Base-by-base conservation (phyloP, 306 rosid genomes). In the Vigna reflexopilosa region DNA sequence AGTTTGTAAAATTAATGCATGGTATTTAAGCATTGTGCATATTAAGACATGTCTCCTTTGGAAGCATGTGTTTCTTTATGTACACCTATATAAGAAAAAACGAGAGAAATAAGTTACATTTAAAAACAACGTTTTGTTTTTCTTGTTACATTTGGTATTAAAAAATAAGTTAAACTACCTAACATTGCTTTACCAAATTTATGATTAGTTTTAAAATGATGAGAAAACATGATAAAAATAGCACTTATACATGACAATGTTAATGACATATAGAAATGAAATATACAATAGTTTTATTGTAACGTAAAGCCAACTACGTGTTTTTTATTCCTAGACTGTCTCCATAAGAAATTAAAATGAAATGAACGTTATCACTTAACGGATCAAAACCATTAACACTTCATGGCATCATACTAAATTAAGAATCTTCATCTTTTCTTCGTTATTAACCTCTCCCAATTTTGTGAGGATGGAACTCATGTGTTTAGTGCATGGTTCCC, bases 381-480 rank as follows among this genome's bases (percentile, higher is more conserved):
- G 1, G 5, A 75, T 57, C 40, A 57, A 57, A 34, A 57, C 64
- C 11, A 17, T 36, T 7, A 15, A 32, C 67, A 26, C 6, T 36
- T 63, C 72, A 76, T 63, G 38, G 2, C 64, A 32, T 47, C 1
- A 6, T 75, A 40, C 79, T 47, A 40, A 80, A 52, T 14, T 32
- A 16, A 66, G 40, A 22, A 14, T 2, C 6, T 42, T 30, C 47
- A 2, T 12, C 65, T 16, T 67, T 17, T 26, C 67, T n/a, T 52
- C 50, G 47, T 34, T 6, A 10, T 28, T 28, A 59, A 59, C 13
- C 38, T 17, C 32, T 17, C 32, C n/a, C 17, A 9, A 65, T 65
- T 40, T n/a, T 42, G 15, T 20, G 42, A 9, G 47, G 40, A 0
- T 67, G 42, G 1, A 4, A 32, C 2, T 49, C 50, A 12, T 28